These are phyloP conservation scores for Xerocomus minutiporus DNA, from an alignment of 1,284 basidiomycete species.

Conservation along the genomic window DNA sequence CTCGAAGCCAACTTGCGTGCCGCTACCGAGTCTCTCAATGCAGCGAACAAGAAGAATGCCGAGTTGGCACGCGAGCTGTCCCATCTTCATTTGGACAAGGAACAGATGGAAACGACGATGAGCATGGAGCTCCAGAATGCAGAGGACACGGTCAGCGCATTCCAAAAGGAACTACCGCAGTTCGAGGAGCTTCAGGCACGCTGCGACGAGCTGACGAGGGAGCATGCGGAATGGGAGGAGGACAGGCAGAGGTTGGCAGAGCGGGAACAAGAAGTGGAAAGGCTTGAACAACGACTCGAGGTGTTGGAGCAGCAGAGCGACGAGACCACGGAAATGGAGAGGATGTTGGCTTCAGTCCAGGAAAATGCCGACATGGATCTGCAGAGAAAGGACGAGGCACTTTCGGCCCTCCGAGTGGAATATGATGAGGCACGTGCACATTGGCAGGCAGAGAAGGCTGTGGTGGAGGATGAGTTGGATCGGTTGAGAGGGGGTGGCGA, in stretches of 20 bases:
- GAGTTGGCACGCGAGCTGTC: conserved; percentile 59
- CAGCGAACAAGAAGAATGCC: conserved; percentile 55
- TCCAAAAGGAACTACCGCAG: conserved; percentile 59
- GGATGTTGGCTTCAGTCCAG: conserved; percentile 35
- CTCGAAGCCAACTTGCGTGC: conserved; percentile 59
- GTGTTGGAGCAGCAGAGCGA: conserved; percentile 45
- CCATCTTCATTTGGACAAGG: conserved; percentile 57
- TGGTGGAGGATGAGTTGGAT: conserved; percentile 51
- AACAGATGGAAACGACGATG: conserved; percentile 58
- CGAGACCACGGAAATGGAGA: conserved; percentile 40
- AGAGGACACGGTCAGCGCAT: conserved; percentile 54
- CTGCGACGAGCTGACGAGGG: conserved; percentile 45
- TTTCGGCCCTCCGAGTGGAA: conserved; percentile 46
- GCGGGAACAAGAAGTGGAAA: conserved; percentile 42
- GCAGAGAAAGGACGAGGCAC: conserved; percentile 46
- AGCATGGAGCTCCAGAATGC: conserved; percentile 60
- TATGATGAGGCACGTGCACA: conserved; percentile 51
- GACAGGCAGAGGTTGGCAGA: conserved; percentile 48
- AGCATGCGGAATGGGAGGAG: conserved; percentile 51
- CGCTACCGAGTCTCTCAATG: conserved; percentile 51
- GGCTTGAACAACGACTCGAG: conserved; percentile 41
- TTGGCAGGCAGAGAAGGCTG: conserved; percentile 52
- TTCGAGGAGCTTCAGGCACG: conserved; percentile 52
- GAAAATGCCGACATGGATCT: conserved; percentile 34
- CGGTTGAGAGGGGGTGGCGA: conserved; percentile 26